Base-by-base conservation (phyloP, 352 stramenopile genomes). In the Blastocystis sp. region DNA sequence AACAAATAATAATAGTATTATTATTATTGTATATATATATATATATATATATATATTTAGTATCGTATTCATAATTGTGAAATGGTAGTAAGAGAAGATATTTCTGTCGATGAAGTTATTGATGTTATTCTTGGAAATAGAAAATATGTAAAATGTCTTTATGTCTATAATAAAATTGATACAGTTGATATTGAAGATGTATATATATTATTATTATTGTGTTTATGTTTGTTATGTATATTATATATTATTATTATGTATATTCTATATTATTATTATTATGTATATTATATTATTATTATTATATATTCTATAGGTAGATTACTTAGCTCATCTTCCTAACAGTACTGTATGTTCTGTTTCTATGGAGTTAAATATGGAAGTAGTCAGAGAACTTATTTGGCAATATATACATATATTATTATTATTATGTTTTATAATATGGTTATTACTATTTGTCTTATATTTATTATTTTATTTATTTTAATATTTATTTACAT, bases 111-210 rank as follows among this genome's bases (percentile, higher is more conserved):
- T 72, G 82, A 96, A 66, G 70, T 98, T 28, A 94, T 98, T 57
- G 91, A 97, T 76, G 83, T 96, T 23, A 84, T 95, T 54, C 80
- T 95, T 73, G 91, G 88, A 49, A 96, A 98, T 71, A 57, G 71
- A 32, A 93, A 94, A 68, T 98, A 98, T 76, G 91, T 96, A 58
- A 93, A 91, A 77, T 94, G 79, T 66, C 69, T 96, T 40, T 98
- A 98, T 71, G 82, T 95, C 59, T 97, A 96, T 81, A 97, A 97
- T 76, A 98, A 98, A 75, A 94, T 96, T 68, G 91, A 98, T 73
- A 91, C 89, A 11, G 80, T 97, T 49, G 93, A 83, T 4, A 94
- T 98, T 52, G 91, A 97, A 75, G 90, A 98, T 69, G 83, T 98
- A 16, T 88, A 96, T 68, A 78, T 83, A 28, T 39, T 39, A 39